Evolutionary conservation across 345 rosid genomes (phyloP).

Genomic region (Eucalyptus curtisii): DNA sequence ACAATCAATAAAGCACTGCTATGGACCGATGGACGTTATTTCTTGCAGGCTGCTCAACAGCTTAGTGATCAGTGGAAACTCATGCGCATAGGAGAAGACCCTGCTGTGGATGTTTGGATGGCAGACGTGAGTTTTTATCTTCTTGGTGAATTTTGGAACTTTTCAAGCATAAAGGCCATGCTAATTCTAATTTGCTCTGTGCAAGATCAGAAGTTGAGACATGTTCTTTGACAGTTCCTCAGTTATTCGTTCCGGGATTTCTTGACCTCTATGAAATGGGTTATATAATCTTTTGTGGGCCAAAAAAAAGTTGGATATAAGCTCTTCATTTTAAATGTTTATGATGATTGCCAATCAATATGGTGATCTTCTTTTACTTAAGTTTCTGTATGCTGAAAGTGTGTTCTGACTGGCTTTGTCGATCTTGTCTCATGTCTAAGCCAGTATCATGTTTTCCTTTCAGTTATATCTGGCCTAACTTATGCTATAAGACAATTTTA

Average conservation of each 20-base stretch:
- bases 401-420: neutral
- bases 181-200: neutral
- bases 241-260: neutral
- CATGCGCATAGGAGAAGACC: slow-evolving; percentile 96
- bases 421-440: neutral
- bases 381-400: neutral
- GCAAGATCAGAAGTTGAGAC: neutral
- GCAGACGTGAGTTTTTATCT: slow-evolving; percentile 44
- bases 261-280: neutral
- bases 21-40: slow-evolving; percentile 97
- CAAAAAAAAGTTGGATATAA: neutral
- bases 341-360: neutral
- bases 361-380: neutral
- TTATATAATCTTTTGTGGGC: neutral
- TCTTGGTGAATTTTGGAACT: neutral
- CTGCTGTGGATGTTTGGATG: slow-evolving; percentile 75
- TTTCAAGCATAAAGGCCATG: neutral
- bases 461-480: neutral
- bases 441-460: neutral
- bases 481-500: neutral
- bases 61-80: slow-evolving; percentile 79
- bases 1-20: slow-evolving; percentile 61
- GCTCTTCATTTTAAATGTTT: neutral
- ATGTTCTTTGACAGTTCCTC: neutral
- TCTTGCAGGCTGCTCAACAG: slow-evolving; percentile 73